These are phyloP conservation scores for Podospora conica DNA, from an alignment of 495 filamentous ascomycete genomes.

Conservation along the genomic window DNA sequence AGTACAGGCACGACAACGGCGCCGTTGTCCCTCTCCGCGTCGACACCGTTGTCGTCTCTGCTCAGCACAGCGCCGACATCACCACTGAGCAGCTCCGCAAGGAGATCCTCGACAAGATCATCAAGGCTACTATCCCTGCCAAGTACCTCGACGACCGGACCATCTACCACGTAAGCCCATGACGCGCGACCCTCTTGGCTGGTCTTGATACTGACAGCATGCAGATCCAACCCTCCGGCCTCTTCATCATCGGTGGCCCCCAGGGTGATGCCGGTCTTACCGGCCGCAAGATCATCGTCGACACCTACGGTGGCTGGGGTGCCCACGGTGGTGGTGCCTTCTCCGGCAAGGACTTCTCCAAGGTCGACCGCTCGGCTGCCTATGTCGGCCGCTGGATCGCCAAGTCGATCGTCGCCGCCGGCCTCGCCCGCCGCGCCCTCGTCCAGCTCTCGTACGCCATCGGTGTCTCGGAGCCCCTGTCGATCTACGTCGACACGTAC, in stretches of 20 bases:
- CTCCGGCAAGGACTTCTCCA: constrained; percentile 99
- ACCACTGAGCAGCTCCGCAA: constrained; percentile 88
- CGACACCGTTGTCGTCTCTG: constrained; percentile 93
- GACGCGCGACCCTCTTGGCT: neutral
- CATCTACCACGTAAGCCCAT: constrained; percentile 72
- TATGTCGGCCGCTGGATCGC: constrained; percentile 98
- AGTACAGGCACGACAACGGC: constrained; percentile 94
- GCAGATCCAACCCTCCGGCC: constrained; percentile 92
- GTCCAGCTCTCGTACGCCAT: constrained; percentile 99
- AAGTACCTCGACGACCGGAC: constrained; percentile 89
- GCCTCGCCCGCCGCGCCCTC: constrained; percentile 81
- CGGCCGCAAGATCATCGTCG: constrained; percentile 99
- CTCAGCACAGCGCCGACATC: constrained; percentile 87
- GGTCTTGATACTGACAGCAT: constrained; percentile 20
- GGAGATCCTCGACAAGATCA: constrained; percentile 95
- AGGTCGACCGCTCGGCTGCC: constrained; percentile 96
- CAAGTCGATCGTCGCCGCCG: constrained; percentile 89
- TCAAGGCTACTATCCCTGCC: constrained; percentile 86
- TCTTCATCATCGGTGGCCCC: constrained; percentile 98
- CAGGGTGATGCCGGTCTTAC: constrained; percentile 99
- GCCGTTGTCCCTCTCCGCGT: constrained; percentile 88
- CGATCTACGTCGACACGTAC: constrained; percentile 81
- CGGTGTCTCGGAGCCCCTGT: constrained; percentile 93
- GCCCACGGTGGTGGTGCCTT: constrained; percentile 99
- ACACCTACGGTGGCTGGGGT: constrained; percentile 99